Evolutionary conservation across 306 rosid genomes (phyloP), one percentile per base, ranked within the genome.

Genomic region (Astragalus glycyphyllos): DNA sequence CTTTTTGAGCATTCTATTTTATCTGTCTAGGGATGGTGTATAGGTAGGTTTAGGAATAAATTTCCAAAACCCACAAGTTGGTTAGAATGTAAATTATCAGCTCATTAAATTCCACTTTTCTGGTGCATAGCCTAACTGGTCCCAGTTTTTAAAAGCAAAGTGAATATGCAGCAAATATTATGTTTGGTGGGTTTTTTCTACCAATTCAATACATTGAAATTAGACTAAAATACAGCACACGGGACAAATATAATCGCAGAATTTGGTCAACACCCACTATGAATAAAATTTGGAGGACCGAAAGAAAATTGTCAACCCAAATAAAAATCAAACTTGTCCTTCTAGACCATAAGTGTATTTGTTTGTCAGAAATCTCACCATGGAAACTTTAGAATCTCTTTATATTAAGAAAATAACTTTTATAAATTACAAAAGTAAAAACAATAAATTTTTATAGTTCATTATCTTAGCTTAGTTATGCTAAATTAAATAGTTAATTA

Each of bases 1-100:
- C 16, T 20, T 67, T 61, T 15, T 11, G 10, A 67, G 45, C 58
- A 31, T 42, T 26, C 42, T 9, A 11, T 49, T 77, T 63, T 38
- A 26, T 61, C 7, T 54, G 5, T 42, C 65, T 56, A 12, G 0
- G 45, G 11, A 13, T 51, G 10, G 12, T 17, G 12, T 17, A 45
- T 50, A 55, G 86, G 75, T 71, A 66, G 82, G 69, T 65, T 73
- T 60, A 45, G 31, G 20, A 53, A 46, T 76, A 20, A 73, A 73
- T 49, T 53, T 74, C 55, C 48, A 46, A 4, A 68, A 48, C 44
- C 51, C 73, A 54, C 47, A 5, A 42, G 55, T 56, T 44, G 4
- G 73, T 62, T 73, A 73, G 29, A 51, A 60, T 7, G 40, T 45
- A 60, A 79, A 16, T 45, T 16, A 63, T 23, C 55, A 34, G 54